These are phyloP conservation scores for Chaetomium cochliodes DNA, from an alignment of 495 filamentous ascomycete species.

Conservation along the genomic window DNA sequence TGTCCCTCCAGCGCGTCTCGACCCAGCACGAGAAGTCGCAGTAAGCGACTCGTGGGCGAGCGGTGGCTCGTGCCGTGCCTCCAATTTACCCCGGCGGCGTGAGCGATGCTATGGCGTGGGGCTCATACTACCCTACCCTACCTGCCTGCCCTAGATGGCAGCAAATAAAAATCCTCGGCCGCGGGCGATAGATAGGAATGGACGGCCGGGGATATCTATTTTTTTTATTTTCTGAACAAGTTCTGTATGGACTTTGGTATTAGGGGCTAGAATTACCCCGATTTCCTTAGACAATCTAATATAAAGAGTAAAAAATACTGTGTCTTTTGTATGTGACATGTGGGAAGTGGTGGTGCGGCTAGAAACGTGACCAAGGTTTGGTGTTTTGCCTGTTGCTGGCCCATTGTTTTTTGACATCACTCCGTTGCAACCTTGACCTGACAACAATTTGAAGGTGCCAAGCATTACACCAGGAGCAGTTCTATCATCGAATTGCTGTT, in stretches of 20 bases:
- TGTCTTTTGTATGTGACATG: conserved; percentile 3
- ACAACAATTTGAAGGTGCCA: too few relatives aligned
- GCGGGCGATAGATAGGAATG: conserved; percentile 22
- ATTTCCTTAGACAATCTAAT: conserved; percentile 41
- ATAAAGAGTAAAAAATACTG: conserved; percentile 41
- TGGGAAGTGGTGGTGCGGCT: background rate
- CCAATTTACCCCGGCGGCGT: background rate
- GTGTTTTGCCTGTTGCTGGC: background rate
- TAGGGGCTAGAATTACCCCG: conserved; percentile 29
- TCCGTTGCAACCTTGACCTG: too few relatives aligned
- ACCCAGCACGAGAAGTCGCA: conserved; percentile 77
- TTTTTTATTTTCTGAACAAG: conserved; percentile 41
- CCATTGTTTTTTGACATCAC: background rate
- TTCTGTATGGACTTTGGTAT: conserved; percentile 30
- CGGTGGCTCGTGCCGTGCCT: conserved; percentile 1
- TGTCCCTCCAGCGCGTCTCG: conserved; percentile 80
- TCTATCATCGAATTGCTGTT: too few relatives aligned
- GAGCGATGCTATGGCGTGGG: conserved; percentile 11
- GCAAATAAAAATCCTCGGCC: conserved; percentile 25
- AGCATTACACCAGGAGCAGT: too few relatives aligned
- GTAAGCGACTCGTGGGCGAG: conserved; percentile 41
- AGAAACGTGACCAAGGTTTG: background rate
- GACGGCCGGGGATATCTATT: conserved; percentile 28
- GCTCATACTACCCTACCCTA: background rate
- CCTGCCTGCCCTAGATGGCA: conserved; percentile 6